Evolutionary conservation across 306 rosid species (phyloP).

Genomic region (Vicia sativa): DNA sequence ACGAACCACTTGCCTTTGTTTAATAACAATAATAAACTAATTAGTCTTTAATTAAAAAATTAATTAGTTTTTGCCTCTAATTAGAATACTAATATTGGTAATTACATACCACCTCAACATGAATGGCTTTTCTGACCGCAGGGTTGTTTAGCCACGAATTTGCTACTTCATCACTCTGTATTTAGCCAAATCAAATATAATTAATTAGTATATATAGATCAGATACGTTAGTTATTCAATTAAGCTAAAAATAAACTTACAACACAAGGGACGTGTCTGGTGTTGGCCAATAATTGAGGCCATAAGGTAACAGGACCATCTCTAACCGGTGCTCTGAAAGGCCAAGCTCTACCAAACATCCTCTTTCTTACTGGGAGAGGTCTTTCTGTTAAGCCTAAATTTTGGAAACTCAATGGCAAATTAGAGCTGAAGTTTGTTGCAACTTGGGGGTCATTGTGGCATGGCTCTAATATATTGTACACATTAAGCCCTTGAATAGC

Average conservation of each 20-base stretch:
- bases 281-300: constrained; percentile 47
- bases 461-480: constrained; percentile 71
- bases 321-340: constrained; percentile 56
- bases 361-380: constrained; percentile 63
- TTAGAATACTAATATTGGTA: background rate
- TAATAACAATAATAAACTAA: background rate
- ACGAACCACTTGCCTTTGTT: constrained; percentile 55
- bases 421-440: constrained; percentile 27
- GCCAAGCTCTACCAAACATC: constrained; percentile 88
- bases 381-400: constrained; percentile 60
- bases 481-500: constrained; percentile 57
- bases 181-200: constrained; percentile 29
- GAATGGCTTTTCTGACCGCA: constrained; percentile 67
- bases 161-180: constrained; percentile 69
- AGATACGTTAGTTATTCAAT: too few relatives aligned
- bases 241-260: constrained; percentile 25
- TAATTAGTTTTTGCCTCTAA: background rate
- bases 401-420: constrained; percentile 64
- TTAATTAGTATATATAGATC: too few relatives aligned
- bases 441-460: constrained; percentile 49
- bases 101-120: constrained; percentile 50
- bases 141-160: constrained; percentile 57
- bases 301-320: constrained; percentile 66
- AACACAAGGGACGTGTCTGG: background rate
- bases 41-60: background rate